Evolutionary conservation across 257 asterid species (phyloP).

Genomic region (Leonotis leonurus): DNA sequence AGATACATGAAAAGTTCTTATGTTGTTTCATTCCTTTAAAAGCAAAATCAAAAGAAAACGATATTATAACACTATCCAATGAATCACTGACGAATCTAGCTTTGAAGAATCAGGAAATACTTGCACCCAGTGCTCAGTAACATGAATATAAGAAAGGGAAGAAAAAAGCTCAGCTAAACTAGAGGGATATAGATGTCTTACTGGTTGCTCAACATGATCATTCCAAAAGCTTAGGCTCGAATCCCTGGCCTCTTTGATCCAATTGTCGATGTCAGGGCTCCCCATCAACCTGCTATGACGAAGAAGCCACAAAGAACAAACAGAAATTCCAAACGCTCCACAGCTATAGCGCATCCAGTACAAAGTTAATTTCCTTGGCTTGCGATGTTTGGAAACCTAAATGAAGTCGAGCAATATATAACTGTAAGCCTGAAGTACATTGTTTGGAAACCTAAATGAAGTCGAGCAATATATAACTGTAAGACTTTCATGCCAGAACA

Average conservation of each 20-base stretch:
- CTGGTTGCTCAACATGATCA: conserved; percentile 98
- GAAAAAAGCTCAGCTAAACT: not conserved
- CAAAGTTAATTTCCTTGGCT: conserved; percentile 68
- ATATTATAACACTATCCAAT: not conserved
- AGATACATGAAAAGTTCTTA: not conserved
- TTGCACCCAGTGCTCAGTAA: conserved; percentile 2
- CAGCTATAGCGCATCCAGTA: conserved; percentile 84
- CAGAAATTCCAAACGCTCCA: conserved; percentile 71
- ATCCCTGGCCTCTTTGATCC: conserved; percentile 85
- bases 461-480: not conserved
- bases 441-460: not conserved
- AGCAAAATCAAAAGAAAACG: not conserved
- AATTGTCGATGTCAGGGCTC: conserved; percentile 92
- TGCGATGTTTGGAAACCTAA: conserved; percentile 77
- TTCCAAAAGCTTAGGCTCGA: conserved; percentile 81
- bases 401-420: conserved; percentile 18
- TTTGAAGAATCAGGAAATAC: not conserved
- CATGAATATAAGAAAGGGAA: not conserved
- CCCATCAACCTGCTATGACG: conserved; percentile 95
- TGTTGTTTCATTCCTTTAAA: not conserved
- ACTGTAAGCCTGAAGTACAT: conserved; percentile 9
- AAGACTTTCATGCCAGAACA: conserved; percentile 8
- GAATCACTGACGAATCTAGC: not conserved
- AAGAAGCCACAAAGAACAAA: conserved; percentile 87
- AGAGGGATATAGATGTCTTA: conserved; percentile 31